Percentiles rank a stretch among this genome's conserved stretches.
Conservation (phyloP, 2,329 filamentous ascomycete species). For the Nemania sp. region DNA sequence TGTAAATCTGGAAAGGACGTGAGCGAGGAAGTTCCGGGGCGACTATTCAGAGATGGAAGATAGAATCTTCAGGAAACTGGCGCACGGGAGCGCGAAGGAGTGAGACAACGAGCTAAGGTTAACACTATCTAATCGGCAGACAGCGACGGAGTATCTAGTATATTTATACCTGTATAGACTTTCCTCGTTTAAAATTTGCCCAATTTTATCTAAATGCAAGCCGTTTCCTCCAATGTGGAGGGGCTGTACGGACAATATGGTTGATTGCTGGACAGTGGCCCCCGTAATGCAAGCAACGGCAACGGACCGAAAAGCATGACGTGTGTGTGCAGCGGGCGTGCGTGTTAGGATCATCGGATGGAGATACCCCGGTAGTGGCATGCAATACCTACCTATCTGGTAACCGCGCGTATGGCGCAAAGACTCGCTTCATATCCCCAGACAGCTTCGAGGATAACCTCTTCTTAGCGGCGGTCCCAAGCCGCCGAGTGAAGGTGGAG, state of each 20-base stretch:
- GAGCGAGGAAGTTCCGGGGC: background rate
- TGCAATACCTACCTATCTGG: constrained; percentile 8
- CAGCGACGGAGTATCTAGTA: background rate
- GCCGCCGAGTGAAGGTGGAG: constrained; percentile 8
- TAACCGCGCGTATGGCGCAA: constrained; percentile 9
- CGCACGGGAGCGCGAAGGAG: background rate
- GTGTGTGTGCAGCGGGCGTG: constrained; percentile 30
- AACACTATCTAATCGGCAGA: background rate
- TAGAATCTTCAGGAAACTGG: background rate
- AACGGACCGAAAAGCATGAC: constrained; percentile 43
- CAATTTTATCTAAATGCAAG: constrained; percentile 8
- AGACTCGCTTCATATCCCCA: background rate
- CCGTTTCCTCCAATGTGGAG: background rate
- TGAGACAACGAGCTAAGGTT: background rate
- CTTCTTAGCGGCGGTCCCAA: constrained; percentile 8
- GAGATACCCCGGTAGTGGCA: constrained; percentile 37
- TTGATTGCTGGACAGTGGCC: constrained; percentile 23
- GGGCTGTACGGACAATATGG: background rate
- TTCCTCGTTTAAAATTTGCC: background rate
- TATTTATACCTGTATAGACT: constrained; percentile 12
- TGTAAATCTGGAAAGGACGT: background rate
- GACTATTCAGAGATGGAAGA: background rate
- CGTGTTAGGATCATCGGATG: constrained; percentile 11
- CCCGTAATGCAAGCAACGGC: constrained; percentile 5
- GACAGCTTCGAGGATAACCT: background rate